Evolutionary conservation across 805 yeast genomes (phyloP), one percentile per base, ranked within the genome.

Genomic region (Ogataea philodendri): DNA sequence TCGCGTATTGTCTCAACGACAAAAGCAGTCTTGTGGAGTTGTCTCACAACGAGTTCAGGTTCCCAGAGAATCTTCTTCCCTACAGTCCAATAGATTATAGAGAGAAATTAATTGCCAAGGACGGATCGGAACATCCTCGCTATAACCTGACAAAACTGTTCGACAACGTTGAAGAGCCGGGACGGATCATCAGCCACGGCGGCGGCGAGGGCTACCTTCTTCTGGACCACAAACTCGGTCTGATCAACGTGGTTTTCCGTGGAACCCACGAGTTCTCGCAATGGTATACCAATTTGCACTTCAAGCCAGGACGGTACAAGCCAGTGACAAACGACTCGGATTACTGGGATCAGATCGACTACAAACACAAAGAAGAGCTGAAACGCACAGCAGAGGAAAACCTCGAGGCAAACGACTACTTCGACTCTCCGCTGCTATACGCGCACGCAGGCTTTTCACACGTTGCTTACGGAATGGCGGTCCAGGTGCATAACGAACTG

Each of bases 181-280:
- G 35, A 5, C 19, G 38, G 9, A 25, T 34, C 11, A 15, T 45
- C 15, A 21, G 36, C 15, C 45, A 26, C 17, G 54, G 54, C 7
- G 54, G 54, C 17, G 55, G 55, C 5, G 46, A 47, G 17, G 52
- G 54, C 3, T 51, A 23, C 17, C 15, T 49, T 15, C 18, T 47
- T 8, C 20, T 49, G 14, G 53, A 51, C 19, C 52, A 49, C 26
- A 31, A 34, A 13, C 5, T 26, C 7, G 15, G 32, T 5, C 29
- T 32, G 7, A 37, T 51, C 15, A 29, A 31, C 14, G 30, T 49
- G 14, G 46, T 44, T 4, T 45, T 46, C 24, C 29, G 53, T 15
- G 55, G 55, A 13, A 42, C 51, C 17, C 37, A 42, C 18, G n/a
- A 29, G n/a, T 14, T 23, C 2, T 22, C 41, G 2, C 47, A 51